These are phyloP conservation scores for Colletotrichum eremochloae DNA, from an alignment of 2,329 filamentous ascomycete genomes.

Conservation along the genomic window DNA sequence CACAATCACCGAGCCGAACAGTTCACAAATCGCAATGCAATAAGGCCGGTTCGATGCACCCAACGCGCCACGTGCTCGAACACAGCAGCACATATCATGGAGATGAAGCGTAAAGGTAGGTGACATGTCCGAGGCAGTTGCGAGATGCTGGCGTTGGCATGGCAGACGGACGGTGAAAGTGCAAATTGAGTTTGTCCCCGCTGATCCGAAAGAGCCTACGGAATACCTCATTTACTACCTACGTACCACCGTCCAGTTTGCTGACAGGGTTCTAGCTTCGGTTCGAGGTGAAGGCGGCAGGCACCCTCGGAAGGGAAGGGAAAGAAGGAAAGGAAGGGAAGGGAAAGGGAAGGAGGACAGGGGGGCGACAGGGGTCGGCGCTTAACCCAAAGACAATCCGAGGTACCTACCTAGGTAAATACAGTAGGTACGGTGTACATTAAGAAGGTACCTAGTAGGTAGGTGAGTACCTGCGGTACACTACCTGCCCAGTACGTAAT, in stretches of 20 bases:
- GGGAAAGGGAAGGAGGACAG: neutral
- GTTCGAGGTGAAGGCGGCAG: neutral
- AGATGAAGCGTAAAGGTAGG: neutral
- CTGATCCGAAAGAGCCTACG: neutral
- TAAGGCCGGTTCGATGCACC: neutral
- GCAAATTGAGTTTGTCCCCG: constrained; percentile 24
- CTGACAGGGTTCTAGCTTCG: constrained; percentile 1
- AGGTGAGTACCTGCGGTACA: no score
- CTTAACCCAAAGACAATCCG: constrained; percentile 23
- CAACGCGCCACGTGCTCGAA: neutral
- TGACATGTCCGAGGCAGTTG: neutral
- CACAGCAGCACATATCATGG: constrained; percentile 2
- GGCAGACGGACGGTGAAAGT: constrained; percentile 1
- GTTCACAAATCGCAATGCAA: neutral
- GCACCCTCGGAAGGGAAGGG: neutral
- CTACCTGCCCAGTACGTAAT: no score
- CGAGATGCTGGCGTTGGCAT: neutral
- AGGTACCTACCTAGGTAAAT: no score
- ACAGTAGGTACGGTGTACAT: no score
- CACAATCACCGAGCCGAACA: neutral
- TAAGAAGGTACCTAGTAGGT: no score
- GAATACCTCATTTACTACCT: no score
- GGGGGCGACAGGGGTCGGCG: constrained; percentile 33
- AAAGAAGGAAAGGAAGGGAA: neutral
- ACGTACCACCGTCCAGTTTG: neutral